Evolutionary conservation across 208 protist species (phyloP).

Genomic region (Herpetomonas tarakana): DNA sequence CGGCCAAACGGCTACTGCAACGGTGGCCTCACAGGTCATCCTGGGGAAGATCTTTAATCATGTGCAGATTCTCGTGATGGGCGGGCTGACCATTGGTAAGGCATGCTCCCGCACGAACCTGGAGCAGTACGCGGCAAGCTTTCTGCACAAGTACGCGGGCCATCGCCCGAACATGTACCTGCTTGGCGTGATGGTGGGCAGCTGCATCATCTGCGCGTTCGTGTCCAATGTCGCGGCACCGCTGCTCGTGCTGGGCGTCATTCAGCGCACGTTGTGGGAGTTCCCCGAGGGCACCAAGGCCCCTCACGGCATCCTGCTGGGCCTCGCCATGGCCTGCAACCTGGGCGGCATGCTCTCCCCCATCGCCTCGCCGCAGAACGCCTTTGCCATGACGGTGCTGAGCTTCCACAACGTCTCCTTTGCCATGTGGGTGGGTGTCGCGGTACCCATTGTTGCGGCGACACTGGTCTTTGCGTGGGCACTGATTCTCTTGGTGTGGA

Average conservation of each 20-base stretch:
- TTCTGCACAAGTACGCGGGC: slow-evolving; percentile 71
- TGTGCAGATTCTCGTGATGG: slow-evolving; percentile 91
- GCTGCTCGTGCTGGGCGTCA: slow-evolving; percentile 83
- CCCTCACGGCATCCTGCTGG: slow-evolving; percentile 85
- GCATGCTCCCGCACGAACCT: slow-evolving; percentile 83
- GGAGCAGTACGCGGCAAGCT: slow-evolving; percentile 76
- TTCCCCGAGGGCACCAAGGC: slow-evolving; percentile 80
- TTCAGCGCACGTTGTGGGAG: slow-evolving; percentile 86
- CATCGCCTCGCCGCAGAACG: slow-evolving; percentile 94
- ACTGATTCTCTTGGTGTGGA: slow-evolving; percentile 82
- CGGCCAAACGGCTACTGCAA: slow-evolving; percentile 35
- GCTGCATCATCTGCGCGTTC: slow-evolving; percentile 82
- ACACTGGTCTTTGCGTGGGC: slow-evolving; percentile 64
- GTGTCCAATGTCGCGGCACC: slow-evolving; percentile 92
- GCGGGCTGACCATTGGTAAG: slow-evolving; percentile 89
- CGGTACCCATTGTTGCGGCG: slow-evolving; percentile 75
- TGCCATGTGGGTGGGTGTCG: slow-evolving; percentile 75
- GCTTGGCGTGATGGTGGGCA: slow-evolving; percentile 85
- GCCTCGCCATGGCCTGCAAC: slow-evolving; percentile 93
- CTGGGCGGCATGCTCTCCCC: slow-evolving; percentile 95
- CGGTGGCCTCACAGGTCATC: slow-evolving; percentile 77
- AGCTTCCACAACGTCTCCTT: slow-evolving; percentile 83
- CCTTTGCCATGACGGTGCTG: slow-evolving; percentile 81
- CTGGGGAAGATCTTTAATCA: slow-evolving; percentile 86
- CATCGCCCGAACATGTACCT: slow-evolving; percentile 82